Evolutionary conservation across 805 yeast species (phyloP).

Genomic region (Yarrowia porcina): DNA sequence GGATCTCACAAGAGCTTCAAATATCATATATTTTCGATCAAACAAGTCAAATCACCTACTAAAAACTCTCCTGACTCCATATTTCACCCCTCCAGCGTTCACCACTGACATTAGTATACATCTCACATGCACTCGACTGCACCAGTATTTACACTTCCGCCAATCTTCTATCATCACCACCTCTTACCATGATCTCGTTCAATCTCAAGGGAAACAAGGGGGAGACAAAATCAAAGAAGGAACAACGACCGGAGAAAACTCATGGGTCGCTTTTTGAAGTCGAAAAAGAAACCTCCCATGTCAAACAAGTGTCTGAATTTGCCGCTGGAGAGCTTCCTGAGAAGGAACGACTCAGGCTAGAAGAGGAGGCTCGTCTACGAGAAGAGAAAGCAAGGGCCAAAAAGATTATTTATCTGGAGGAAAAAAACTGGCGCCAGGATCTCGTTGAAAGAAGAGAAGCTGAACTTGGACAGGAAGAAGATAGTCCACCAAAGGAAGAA

Average conservation of each 20-base stretch:
- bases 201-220: slow-evolving; percentile 6
- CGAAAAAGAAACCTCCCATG: slow-evolving; percentile 3
- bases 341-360: slow-evolving; percentile 3
- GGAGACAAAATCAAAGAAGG: not conserved
- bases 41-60: no score
- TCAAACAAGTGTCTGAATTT: slow-evolving; percentile 6
- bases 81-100: no score
- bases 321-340: slow-evolving; percentile 12
- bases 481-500: not conserved
- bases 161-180: no score
- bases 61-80: no score
- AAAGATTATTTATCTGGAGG: not conserved
- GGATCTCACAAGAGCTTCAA: no score
- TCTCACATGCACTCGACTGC: not conserved
- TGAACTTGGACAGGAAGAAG: not conserved
- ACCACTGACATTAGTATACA: not conserved
- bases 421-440: slow-evolving; percentile 21
- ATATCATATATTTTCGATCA: no score
- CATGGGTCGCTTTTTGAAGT: slow-evolving; percentile 5
- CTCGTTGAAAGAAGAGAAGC: slow-evolving; percentile 17
- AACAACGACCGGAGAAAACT: not conserved
- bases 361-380: not conserved
- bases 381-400: not conserved
- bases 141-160: not conserved
- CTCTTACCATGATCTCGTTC: slow-evolving; percentile 3